Conservation (phyloP, 108 stramenopile species). For the Skeletonema menzelii region DNA sequence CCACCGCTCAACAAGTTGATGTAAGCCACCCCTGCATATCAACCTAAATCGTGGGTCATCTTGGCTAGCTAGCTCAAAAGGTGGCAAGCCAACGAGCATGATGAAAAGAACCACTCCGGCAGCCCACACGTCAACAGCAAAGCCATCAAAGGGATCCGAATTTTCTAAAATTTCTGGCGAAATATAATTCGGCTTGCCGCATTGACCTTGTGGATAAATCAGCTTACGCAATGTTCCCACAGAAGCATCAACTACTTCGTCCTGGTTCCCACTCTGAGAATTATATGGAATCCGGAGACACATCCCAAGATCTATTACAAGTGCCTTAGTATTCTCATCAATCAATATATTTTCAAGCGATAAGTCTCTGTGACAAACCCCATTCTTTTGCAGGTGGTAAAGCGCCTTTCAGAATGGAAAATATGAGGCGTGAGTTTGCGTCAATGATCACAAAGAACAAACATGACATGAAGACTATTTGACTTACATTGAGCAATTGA, state of each 20-base stretch:
- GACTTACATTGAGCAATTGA: constrained; percentile 72
- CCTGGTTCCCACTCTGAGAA: not conserved
- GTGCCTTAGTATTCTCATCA: constrained; percentile 50
- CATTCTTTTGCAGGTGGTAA: constrained; percentile 62
- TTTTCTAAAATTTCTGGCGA: constrained; percentile 74
- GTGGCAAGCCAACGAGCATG: constrained; percentile 70
- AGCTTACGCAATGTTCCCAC: constrained; percentile 58
- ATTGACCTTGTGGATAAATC: constrained; percentile 68
- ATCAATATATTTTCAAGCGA: constrained; percentile 84
- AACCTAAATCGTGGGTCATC: constrained; percentile 58
- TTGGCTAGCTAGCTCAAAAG: constrained; percentile 57
- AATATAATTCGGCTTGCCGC: constrained; percentile 86
- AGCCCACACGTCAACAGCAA: constrained; percentile 88
- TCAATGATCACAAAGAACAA: not conserved
- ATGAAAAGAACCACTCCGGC: constrained; percentile 81
- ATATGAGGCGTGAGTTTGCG: not conserved
- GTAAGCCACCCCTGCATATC: constrained; percentile 51
- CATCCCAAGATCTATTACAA: constrained; percentile 93
- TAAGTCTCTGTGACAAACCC: constrained; percentile 84
- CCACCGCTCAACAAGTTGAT: constrained; percentile 39
- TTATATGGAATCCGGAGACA: constrained; percentile 81
- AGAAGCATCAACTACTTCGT: constrained; percentile 43
- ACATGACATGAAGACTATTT: not conserved
- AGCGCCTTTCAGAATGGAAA: constrained; percentile 49
- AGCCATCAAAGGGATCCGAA: constrained; percentile 64